Base-by-base conservation (phyloP, 1,139 yeast species). In the Magnusiomyces magnusii region DNA sequence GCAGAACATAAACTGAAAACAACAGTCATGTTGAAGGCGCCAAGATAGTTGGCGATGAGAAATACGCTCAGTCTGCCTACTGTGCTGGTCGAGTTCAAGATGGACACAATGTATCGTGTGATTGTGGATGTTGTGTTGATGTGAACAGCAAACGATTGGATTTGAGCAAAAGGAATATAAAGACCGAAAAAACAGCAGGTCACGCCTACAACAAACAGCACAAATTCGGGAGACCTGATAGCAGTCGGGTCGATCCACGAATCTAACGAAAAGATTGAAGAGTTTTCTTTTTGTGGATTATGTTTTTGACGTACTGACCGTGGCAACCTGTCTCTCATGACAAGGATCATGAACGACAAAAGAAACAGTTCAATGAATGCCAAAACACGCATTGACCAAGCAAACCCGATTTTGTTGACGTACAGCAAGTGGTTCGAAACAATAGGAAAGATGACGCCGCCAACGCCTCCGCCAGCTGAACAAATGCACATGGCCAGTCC, bases 391-490 rank as follows among this genome's bases (percentile, higher is more conserved):
- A 80, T 81, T 1, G 80, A 76, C 76, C 86, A 71, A 66, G 71
- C 69, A 70, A 76, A 65, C 62, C 85, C 85, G 68, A 81, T 69
- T 39, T 39, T 31, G 36, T 31, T 31, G 57, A 69, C 61, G 47
- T 64, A 54, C 54, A 76, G 68, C 36, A 78, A 62, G 17, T 66
- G 66, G 34, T 74, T 67, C 7, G 75, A 69, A 7, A 71, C 73
- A 56, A 76, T 69, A 0, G 80, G 79, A 71, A 77, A 77, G 39
- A 76, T 75, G 21, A 83, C 76, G 2, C 88, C 88, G 1, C 87
- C 88, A 13, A 78, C 70, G 21, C 85, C 83, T 2, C 85, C 77
- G 0, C 87, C 87, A 0, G 82, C 77, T 0, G 84, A 75, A 0
- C 81, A 80, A 0, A 84, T 64, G 3, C 85, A 84, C 21, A 77